Base-by-base conservation (phyloP, 176 grass and related monocot genomes). In the Echinochloa phyllopogon region DNA sequence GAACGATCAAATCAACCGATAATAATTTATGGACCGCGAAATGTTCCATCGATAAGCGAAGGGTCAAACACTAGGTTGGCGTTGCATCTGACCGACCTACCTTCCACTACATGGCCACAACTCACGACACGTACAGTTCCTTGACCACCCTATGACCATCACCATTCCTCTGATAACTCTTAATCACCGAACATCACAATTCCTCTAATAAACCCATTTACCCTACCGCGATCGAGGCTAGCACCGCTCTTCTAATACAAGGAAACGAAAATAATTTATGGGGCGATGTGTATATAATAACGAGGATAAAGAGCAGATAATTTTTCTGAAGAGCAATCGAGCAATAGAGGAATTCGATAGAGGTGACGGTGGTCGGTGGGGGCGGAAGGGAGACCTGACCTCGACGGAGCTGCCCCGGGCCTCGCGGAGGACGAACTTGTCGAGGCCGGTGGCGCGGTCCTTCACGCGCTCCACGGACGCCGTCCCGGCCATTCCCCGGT, bases 381-480 rank as follows among this genome's bases (percentile, higher is more conserved):
- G 25, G 74, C 1, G 69, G 69, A 39, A 18, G 47, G 20, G 59
- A 38, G 60, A 75, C 78, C 78, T 73, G 74, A 88, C 87, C 87
- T 88, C 81, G 57, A 78, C 81, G 74, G 87, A 84, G 87, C 81
- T 66, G 74, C 87, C 81, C 20, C 59, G 45, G 75, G 75, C 38
- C 75, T 84, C 87, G 48, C 67, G 81, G 58, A 88, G 87, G 57
- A 88, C 67, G 87, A 84, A 39, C 82, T 88, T 88, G 57, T 88
- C 87, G 75, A 88, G 58, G 67, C 87, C 87, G 68, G 74, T 74
- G 81, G 81, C 48, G 60, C 66, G 38, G 45, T 84, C 87, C 75
- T 72, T 88, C 38, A 88, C 87, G 81, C 58, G 67, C 75, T 84
- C 81, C 81, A 88, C 81, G 75, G 81, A 56, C 4, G 48, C 27